Conservation (phyloP, 2,329 filamentous ascomycete species). For the Cladophialophora psammophila region DNA sequence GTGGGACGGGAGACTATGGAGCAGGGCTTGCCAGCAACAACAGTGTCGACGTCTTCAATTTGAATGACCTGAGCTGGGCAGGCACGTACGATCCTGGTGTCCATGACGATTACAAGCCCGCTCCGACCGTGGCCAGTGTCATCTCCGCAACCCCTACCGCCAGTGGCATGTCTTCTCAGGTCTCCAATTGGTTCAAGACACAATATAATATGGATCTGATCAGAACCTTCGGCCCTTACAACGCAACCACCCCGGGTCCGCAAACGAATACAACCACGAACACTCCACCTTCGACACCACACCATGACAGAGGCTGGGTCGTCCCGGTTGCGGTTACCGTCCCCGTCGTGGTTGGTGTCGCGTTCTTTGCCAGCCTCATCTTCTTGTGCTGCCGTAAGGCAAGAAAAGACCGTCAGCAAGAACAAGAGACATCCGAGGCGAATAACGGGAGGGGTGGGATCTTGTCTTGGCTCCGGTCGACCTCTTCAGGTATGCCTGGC, state of each 20-base stretch:
- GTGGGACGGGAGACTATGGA: constrained; percentile 39
- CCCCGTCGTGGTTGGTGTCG: constrained; percentile 64
- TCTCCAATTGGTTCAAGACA: constrained; percentile 61
- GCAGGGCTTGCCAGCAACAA: neutral
- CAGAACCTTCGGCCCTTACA: constrained; percentile 65
- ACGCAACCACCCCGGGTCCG: neutral
- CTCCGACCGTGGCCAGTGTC: constrained; percentile 39
- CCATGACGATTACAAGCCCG: constrained; percentile 42
- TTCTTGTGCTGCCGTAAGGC: constrained; percentile 59
- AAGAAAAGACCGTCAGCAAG: constrained; percentile 3
- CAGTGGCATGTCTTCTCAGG: constrained; percentile 39
- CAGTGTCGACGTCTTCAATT: constrained; percentile 57
- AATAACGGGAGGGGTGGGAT: constrained; percentile 20
- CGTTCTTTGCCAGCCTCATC: constrained; percentile 58
- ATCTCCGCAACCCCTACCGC: constrained; percentile 43
- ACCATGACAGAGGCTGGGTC: constrained; percentile 47
- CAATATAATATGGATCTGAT: constrained; percentile 64
- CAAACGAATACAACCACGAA: neutral
- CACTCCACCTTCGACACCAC: neutral
- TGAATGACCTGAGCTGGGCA: constrained; percentile 46
- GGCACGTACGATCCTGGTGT: constrained; percentile 42
- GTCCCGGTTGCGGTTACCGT: constrained; percentile 69
- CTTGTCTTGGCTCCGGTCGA: constrained; percentile 25
- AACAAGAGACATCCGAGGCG: neutral
- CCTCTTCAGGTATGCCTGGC: neutral